Evolutionary conservation across 495 filamentous ascomycete genomes (phyloP).

Genomic region (Talaromyces nanjingensis): DNA sequence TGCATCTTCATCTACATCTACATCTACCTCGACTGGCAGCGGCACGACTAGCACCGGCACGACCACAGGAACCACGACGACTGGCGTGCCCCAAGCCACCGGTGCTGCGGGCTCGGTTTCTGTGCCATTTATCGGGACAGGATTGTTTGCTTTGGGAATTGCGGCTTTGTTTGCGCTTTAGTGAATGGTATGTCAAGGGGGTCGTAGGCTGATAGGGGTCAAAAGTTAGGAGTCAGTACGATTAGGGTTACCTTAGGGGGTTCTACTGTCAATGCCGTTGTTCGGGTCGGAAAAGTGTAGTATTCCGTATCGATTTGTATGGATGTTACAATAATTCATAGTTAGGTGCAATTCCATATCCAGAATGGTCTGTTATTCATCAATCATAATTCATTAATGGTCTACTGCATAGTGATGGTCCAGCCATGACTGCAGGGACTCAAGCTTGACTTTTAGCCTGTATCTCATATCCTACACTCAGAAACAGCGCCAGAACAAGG

Average conservation of each 20-base stretch:
- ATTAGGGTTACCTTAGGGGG: no score
- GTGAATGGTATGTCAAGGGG: background rate
- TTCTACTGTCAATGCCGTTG: background rate
- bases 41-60: background rate
- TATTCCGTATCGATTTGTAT: background rate
- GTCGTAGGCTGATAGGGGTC: background rate
- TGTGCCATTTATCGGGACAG: background rate
- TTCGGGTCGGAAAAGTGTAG: no score
- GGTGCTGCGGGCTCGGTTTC: background rate
- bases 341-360: background rate
- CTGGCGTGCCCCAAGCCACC: background rate
- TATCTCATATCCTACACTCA: background rate
- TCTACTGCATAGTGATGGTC: background rate
- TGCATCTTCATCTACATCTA: background rate
- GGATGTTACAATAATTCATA: background rate
- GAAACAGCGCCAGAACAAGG: background rate
- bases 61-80: slow-evolving; percentile 3
- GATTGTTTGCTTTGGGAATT: background rate
- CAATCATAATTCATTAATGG: background rate
- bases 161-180: background rate
- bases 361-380: background rate
- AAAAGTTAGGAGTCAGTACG: background rate
- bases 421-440: background rate
- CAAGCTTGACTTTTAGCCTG: no score
- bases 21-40: slow-evolving; percentile 6